These are phyloP conservation scores for Henckelia pumila DNA, from an alignment of 257 asterid species.

Conservation along the genomic window DNA sequence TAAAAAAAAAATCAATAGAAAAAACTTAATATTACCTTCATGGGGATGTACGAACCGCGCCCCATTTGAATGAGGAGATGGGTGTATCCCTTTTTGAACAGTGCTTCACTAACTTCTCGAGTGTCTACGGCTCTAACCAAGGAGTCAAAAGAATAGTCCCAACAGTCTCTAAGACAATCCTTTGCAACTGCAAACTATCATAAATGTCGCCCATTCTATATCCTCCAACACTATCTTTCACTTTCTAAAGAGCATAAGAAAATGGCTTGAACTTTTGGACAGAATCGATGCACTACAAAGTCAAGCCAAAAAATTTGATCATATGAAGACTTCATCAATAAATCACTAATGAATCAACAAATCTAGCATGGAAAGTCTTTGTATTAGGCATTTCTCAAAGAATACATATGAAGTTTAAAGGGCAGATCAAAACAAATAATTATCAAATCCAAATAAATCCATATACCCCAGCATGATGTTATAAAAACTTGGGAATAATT, in stretches of 20 bases:
- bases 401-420: too few species aligned
- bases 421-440: neutral
- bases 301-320: neutral
- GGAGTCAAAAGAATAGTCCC: slow-evolving; percentile 89
- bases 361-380: too few species aligned
- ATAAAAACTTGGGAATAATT: too few species aligned
- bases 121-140: slow-evolving; percentile 79
- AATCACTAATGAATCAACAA: neutral
- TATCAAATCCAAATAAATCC: neutral
- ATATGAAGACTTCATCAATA: neutral
- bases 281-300: slow-evolving; percentile 26
- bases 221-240: slow-evolving; percentile 8
- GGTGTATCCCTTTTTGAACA: slow-evolving; percentile 66
- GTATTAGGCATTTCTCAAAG: neutral
- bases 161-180: slow-evolving; percentile 78
- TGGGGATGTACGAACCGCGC: slow-evolving; percentile 74
- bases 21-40: slow-evolving; percentile 51
- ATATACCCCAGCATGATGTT: too few species aligned
- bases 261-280: neutral
- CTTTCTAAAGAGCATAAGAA: slow-evolving; percentile 7
- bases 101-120: slow-evolving; percentile 56
- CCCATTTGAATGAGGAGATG: slow-evolving; percentile 90
- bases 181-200: slow-evolving; percentile 36
- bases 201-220: slow-evolving; percentile 42
- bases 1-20: neutral